Conservation (phyloP, 2,329 filamentous ascomycete species). For the Curvularia sp. region DNA sequence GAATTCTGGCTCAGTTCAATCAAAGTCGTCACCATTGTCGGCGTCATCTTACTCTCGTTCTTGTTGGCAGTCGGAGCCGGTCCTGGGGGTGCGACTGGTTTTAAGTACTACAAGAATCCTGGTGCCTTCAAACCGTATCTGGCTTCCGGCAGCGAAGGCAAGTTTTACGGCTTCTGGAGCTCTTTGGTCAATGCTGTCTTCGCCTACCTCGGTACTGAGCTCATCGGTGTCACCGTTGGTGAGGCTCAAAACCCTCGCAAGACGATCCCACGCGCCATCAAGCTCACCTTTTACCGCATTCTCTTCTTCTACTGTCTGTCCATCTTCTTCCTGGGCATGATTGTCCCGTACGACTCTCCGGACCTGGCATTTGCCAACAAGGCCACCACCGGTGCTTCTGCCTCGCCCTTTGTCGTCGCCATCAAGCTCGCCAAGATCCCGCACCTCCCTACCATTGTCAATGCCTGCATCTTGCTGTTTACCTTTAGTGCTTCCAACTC, state of each 20-base stretch:
- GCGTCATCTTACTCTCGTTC: slow-evolving; percentile 55
- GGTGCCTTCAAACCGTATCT: slow-evolving; percentile 56
- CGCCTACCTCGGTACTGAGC: slow-evolving; percentile 74
- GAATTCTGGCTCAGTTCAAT: slow-evolving; percentile 59
- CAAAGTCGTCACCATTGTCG: slow-evolving; percentile 57
- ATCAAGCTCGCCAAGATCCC: slow-evolving; percentile 70
- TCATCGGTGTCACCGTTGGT: slow-evolving; percentile 79
- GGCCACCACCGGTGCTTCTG: slow-evolving; percentile 58
- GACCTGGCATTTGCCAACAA: slow-evolving; percentile 67
- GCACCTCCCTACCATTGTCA: slow-evolving; percentile 71
- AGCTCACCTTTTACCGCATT: slow-evolving; percentile 82
- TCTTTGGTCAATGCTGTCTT: slow-evolving; percentile 80
- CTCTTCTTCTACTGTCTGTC: slow-evolving; percentile 79
- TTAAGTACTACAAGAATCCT: slow-evolving; percentile 55
- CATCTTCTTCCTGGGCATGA: slow-evolving; percentile 77
- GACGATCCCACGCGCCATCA: slow-evolving; percentile 79
- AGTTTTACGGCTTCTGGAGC: slow-evolving; percentile 64
- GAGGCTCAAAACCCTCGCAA: slow-evolving; percentile 81
- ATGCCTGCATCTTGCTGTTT: slow-evolving; percentile 76
- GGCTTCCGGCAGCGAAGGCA: slow-evolving; percentile 43
- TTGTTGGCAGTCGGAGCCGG: slow-evolving; percentile 55
- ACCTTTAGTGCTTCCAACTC: slow-evolving; percentile 81
- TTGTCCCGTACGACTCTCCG: slow-evolving; percentile 73
- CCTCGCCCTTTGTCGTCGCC: slow-evolving; percentile 78
- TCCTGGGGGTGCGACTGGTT: slow-evolving; percentile 53